phyloP scores from a whole-genome alignment of 306 rosid genomes.

The Sesbania bispinosa region DNA sequence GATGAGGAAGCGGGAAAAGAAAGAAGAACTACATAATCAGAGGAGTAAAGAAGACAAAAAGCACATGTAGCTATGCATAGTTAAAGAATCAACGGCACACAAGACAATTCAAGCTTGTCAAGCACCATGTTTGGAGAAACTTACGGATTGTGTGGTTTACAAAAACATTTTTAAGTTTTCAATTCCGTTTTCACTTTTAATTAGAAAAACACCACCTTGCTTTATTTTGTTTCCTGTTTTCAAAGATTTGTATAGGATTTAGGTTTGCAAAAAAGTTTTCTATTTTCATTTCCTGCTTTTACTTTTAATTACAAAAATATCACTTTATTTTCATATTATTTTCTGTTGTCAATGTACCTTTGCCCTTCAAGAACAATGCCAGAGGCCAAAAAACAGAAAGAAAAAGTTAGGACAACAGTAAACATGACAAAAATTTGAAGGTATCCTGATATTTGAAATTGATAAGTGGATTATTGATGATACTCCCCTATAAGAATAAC shows the following conservation, averaged over 20 bases:
- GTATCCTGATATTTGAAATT: background rate
- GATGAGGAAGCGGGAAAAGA: background rate
- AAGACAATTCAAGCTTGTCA: background rate
- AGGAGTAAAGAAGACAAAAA: background rate
- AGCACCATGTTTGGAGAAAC: background rate
- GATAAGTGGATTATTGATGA: background rate
- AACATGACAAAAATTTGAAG: background rate
- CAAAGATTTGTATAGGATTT: too few relatives aligned
- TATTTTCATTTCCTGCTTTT: too few relatives aligned
- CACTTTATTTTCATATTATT: too few relatives aligned
- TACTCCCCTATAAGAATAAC: background rate
- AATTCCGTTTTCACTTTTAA: too few relatives aligned
- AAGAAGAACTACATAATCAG: background rate
- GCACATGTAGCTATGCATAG: background rate
- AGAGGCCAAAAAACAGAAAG: background rate
- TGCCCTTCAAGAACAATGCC: conserved; percentile 4
- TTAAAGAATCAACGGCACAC: background rate
- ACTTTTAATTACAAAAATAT: too few relatives aligned
- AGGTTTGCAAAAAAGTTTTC: too few relatives aligned
- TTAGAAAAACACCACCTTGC: too few relatives aligned
- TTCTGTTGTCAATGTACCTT: too few relatives aligned
- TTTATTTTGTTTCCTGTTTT: too few relatives aligned
- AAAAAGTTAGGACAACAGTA: background rate
- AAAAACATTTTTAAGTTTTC: too few relatives aligned
- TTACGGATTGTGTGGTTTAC: too few relatives aligned